phyloP scores from a whole-genome alignment of 129 eudicot species.

The Arctium lappa region DNA sequence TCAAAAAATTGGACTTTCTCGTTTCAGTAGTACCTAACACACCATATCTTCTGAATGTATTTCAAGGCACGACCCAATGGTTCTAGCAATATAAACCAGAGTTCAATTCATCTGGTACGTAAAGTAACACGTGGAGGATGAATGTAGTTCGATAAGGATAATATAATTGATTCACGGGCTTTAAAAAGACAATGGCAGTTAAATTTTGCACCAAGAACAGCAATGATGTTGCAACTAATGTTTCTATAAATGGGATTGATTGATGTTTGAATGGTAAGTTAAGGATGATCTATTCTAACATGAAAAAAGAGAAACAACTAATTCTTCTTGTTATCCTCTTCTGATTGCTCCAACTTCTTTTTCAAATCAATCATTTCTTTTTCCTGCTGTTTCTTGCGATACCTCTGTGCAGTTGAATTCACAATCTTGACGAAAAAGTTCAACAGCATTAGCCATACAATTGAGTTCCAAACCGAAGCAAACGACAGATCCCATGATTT shows the following conservation, averaged over 20 bases:
- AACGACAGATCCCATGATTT: conserved; percentile 79
- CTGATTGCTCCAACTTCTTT: conserved; percentile 30
- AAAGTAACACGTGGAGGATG: too few relatives aligned
- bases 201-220: neutral
- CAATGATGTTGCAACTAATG: neutral
- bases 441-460: conserved; percentile 78
- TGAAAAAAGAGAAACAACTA: conserved; percentile 11
- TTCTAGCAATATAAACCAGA: too few relatives aligned
- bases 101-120: too few relatives aligned
- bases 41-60: too few relatives aligned
- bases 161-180: neutral
- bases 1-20: too few relatives aligned
- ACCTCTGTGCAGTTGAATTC: conserved; percentile 74
- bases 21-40: too few relatives aligned
- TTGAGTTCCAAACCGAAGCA: conserved; percentile 75
- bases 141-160: neutral
- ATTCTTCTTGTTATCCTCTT: conserved; percentile 3
- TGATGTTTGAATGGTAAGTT: conserved; percentile 22
- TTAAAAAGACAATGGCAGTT: neutral
- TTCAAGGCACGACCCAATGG: too few relatives aligned
- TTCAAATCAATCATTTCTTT: conserved; percentile 45
- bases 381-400: conserved; percentile 79
- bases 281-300: conserved; percentile 18
- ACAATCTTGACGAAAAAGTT: conserved; percentile 84
- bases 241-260: conserved; percentile 24